Evolutionary conservation across 768 basidiomycete genomes (phyloP), one percentile per base, ranked within the genome.

Genomic region (Xerocomus spinulosus): DNA sequence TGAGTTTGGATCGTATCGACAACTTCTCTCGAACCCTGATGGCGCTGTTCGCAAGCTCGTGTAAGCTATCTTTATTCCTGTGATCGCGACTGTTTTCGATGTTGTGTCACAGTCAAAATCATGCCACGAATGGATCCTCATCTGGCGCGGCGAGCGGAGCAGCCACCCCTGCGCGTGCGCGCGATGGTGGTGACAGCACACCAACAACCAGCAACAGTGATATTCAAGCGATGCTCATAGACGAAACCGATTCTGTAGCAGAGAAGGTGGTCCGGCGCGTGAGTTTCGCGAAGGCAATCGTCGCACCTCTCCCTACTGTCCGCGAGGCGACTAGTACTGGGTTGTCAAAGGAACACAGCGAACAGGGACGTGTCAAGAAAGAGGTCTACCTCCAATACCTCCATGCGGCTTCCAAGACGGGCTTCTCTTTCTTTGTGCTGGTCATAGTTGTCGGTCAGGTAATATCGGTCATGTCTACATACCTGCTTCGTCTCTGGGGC

Each of bases 371-470:
- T 21, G 92, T 95, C 48, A 92, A 92, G 66, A 57, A 62, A 13
- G 69, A 77, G 6, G 90, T 96, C 2, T 96, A 96, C 63, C 60
- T 68, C 42, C 70, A 81, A 48, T 96, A 96, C 60, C 76, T 95
- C 56, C 69, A 79, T 47, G 87, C 92, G 0, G 87, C 89, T 8
- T 92, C 90, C 2, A 81, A 75, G 52, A 54, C 71, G 1, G 92
- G 89, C 1, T 92, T 90, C 60, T 59, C 60, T 6, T 76, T 87
- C 52, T 85, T 87, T 52, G 51, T 92, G 7, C 41, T 84, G 18
- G 70, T 75, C 7, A 79, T 77, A 5, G 42, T 81, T 1, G 32
- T 69, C 20, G 67, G 81, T 46, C 92, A 94, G 62, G 76, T 71
- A 5, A 60, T 77, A 9, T 76, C 78, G 0, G 80, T 93, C 25